Evolutionary conservation across 2,329 filamentous ascomycete species (phyloP), one percentile per base, ranked within the genome.

Genomic region (Monosporascus sp.): DNA sequence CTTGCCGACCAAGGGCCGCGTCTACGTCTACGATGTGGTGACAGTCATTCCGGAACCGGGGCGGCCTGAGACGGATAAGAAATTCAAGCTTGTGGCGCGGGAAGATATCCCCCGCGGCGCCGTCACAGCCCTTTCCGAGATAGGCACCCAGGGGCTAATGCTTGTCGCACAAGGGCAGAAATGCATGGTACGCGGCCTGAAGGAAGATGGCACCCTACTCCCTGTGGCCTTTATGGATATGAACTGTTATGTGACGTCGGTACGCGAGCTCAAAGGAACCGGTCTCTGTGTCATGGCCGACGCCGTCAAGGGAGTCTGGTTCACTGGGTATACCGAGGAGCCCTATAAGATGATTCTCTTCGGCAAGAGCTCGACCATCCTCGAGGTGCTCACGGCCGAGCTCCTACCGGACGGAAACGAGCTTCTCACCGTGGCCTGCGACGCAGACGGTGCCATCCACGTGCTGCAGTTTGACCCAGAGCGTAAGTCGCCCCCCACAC

Each of bases 161-260:
- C 86, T 94, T 57, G 89, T 89, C 41, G 91, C 92, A 0, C 94
- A 99, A 67, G 94, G 94, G 1, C 92, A 97, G 65, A 99, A 99
- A 72, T 93, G 91, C 69, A 95, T 99, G 88, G 91, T 99, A 1
- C 82, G 94, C 54, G 94, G 94, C 41, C 79, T 99, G 3, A 97
- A 97, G 69, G 94, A 99, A 70, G 94, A 99, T 67, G 90, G 92
- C 1, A 91, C 89, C 1, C 80, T 97, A 50, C 77, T 97, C 1
- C 94, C 94, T 0, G 93, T 99, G 3, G 94, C 94, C 0, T 99
- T 99, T 67, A 88, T 99, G 79, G 94, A 99, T 65, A 95, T 97
- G 85, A 94, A 90, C 72, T 95, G 89, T 70, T 94, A 96, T 64
- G 90, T 96, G 14, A 89, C 86, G 2, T 84, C 87, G n/a, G 81